phyloP scores from a whole-genome alignment of 2,329 filamentous ascomycete species.

The Fusarium caatingaense region DNA sequence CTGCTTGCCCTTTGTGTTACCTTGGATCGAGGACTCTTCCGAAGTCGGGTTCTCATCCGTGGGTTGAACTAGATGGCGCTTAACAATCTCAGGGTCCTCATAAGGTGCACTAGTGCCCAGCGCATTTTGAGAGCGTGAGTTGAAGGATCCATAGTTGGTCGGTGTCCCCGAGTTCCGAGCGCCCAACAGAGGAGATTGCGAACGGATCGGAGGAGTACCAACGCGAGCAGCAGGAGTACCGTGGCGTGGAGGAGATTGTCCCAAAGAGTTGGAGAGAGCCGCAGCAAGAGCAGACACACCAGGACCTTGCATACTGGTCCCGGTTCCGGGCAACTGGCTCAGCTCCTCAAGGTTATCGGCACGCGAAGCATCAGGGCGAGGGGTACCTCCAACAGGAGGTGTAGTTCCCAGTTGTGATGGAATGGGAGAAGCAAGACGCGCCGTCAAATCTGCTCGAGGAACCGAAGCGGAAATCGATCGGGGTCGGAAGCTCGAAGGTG shows the following conservation, averaged over 20 bases:
- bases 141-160: slow-evolving; percentile 88
- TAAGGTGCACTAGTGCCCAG: slow-evolving; percentile 66
- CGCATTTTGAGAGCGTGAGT: slow-evolving; percentile 70
- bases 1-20: slow-evolving; percentile 66
- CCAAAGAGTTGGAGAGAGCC: slow-evolving; percentile 81
- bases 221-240: slow-evolving; percentile 70
- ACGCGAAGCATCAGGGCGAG: slow-evolving; percentile 41
- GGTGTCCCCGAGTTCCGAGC: slow-evolving; percentile 62
- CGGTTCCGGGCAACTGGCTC: slow-evolving; percentile 74
- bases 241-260: slow-evolving; percentile 75
- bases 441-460: slow-evolving; percentile 69
- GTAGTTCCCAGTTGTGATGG: slow-evolving; percentile 55
- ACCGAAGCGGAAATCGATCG: slow-evolving; percentile 63
- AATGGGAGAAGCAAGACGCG: slow-evolving; percentile 69
- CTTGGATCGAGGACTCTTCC: slow-evolving; percentile 59
- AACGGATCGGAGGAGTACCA: slow-evolving; percentile 64
- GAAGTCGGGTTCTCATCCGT: slow-evolving; percentile 60
- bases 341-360: slow-evolving; percentile 55
- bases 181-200: slow-evolving; percentile 55
- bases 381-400: slow-evolving; percentile 52
- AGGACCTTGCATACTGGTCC: slow-evolving; percentile 75
- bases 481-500: slow-evolving; percentile 59
- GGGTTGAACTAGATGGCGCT: slow-evolving; percentile 85
- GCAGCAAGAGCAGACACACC: slow-evolving; percentile 89
- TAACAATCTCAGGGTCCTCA: slow-evolving; percentile 92